These are phyloP conservation scores for Coccomyxa subellipsoidea DNA, from an alignment of 163 green algal species.

Conservation along the genomic window DNA sequence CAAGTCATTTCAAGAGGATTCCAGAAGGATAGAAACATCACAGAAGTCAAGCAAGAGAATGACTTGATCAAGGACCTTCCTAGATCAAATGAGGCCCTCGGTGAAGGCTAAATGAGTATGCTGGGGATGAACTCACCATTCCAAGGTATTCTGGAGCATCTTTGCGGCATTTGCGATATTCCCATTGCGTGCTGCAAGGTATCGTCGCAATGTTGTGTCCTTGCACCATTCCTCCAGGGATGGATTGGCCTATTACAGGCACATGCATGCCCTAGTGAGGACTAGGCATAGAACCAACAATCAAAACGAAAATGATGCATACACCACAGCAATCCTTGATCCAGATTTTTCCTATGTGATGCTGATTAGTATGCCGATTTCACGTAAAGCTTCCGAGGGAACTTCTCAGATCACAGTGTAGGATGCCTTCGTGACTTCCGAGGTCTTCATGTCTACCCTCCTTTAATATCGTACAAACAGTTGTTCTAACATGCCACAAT, in stretches of 20 bases:
- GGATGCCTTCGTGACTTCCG: no score
- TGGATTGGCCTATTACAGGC: background rate
- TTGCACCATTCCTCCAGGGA: conserved; percentile 56
- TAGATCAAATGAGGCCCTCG: background rate
- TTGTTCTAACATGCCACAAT: background rate
- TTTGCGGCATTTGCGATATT: conserved; percentile 60
- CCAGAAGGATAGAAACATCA: background rate
- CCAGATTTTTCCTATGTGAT: no score
- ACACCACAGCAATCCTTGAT: no score
- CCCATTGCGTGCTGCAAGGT: conserved; percentile 64
- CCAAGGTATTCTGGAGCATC: conserved; percentile 25
- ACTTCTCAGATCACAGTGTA: no score
- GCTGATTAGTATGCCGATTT: no score
- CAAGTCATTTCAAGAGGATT: background rate
- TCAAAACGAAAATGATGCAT: no score
- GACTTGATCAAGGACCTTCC: background rate
- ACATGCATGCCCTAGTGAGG: background rate
- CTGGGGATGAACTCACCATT: no score
- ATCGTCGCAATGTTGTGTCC: conserved; percentile 66
- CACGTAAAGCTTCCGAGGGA: no score
- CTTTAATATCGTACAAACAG: no score
- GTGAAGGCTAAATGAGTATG: background rate
- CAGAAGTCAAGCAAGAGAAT: background rate
- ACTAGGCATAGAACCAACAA: no score
- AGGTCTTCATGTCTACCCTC: no score